Evolutionary conservation across 1,139 yeast species (phyloP).

Genomic region (Taphrina flavorubra): DNA sequence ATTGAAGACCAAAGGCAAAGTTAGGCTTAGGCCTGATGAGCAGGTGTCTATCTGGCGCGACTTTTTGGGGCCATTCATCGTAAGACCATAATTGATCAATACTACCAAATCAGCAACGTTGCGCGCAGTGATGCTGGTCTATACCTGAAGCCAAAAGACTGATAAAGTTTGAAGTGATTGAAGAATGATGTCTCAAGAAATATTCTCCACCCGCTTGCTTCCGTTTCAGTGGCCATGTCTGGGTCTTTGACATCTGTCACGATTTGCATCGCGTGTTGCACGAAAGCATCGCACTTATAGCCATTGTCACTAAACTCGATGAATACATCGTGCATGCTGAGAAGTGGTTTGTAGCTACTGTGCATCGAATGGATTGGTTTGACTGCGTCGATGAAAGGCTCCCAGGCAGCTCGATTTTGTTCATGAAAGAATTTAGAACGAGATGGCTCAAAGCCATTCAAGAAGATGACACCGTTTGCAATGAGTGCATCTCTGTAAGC

Average conservation of each 20-base stretch:
- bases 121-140: background rate
- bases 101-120: background rate
- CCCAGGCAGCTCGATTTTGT: conserved; percentile 11
- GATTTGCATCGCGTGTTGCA: background rate
- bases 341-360: background rate
- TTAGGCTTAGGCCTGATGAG: conserved; percentile 7
- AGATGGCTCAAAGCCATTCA: conserved; percentile 3
- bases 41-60: background rate
- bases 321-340: background rate
- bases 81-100: background rate
- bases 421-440: conserved; percentile 3
- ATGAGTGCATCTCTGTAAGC: background rate
- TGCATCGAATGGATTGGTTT: background rate
- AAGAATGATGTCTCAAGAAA: background rate
- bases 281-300: background rate
- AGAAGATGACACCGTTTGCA: background rate
- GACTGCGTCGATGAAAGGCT: background rate
- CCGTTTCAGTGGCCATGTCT: conserved; percentile 10
- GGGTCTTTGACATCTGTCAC: conserved; percentile 2
- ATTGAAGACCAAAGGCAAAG: conserved; percentile 4
- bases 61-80: background rate
- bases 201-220: background rate
- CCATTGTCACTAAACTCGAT: background rate
- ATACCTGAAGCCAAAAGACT: conserved; percentile 4
- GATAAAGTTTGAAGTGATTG: background rate